Base-by-base conservation (phyloP, 192 early-diverging fungal genomes). In the Mortierella claussenii region DNA sequence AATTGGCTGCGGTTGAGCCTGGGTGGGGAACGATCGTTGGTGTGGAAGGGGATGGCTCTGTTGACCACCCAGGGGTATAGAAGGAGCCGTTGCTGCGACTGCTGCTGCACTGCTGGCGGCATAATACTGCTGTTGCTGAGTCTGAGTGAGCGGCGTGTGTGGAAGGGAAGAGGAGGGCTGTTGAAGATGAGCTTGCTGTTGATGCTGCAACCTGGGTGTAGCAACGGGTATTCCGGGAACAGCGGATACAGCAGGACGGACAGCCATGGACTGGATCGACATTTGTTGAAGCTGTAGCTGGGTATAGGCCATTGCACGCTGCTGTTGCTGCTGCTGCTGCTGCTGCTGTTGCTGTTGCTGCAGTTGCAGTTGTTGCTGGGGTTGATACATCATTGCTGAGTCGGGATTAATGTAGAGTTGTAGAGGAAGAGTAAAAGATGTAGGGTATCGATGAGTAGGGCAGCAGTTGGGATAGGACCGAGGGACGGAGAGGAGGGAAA, bases 311-410 rank as follows among this genome's bases (percentile, higher is more conserved):
- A 20, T 21, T 27, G 57, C 55, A 1, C 58, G 48, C 21, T 55
- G 64, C 11, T 66, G 43, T 13, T 56, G 44, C n/a, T n/a, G n/a
- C n/a, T n/a, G n/a, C n/a, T n/a, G n/a, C n/a, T n/a, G n/a, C n/a
- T n/a, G n/a, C n/a, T n/a, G n/a, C n/a, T 56, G 65, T 2, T 68
- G 48, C 21, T 55, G 64, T 9, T 66, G 43, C 18, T 56, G 44
- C n/a, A n/a, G n/a, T n/a, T n/a, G n/a, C n/a, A n/a, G n/a, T n/a
- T n/a, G n/a, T n/a, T n/a, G n/a, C n/a, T n/a, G n/a, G n/a, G n/a
- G 42, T 27, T 44, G 57, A 33, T 60, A 33, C 57, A 60, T 46
- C 24, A 46, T 60, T 3, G n/a, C n/a, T n/a, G n/a, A n/a, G n/a
- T n/a, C n/a, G n/a, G n/a, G n/a, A n/a, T n/a, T n/a, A n/a, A n/a